Percentiles rank a stretch among this genome's conserved stretches.
Evolutionary conservation across 1,284 basidiomycete species (phyloP).

Genomic region (Ceratobasidium sp.): DNA sequence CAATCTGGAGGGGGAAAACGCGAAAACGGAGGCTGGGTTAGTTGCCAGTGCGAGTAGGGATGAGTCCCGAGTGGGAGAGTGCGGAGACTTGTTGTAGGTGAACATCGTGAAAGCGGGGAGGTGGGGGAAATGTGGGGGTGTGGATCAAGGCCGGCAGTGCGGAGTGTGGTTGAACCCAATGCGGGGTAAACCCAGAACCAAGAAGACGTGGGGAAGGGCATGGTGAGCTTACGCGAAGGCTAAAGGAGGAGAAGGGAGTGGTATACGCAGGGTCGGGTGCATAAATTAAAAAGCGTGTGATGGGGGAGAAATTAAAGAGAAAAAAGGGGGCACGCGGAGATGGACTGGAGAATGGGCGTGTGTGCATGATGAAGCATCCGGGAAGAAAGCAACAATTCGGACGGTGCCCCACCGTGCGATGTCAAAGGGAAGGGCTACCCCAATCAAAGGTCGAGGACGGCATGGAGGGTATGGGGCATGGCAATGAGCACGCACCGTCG

Average conservation of each 20-base stretch:
- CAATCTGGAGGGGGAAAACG: constrained; percentile 53
- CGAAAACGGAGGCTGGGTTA: constrained; percentile 11
- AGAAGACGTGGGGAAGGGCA: constrained; percentile 17
- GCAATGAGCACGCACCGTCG: constrained; percentile 65
- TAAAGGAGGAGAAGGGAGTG: constrained; percentile 10
- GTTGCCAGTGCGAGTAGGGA: not conserved
- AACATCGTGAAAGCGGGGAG: constrained; percentile 20
- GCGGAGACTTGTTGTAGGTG: constrained; percentile 7
- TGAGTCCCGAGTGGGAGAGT: constrained; percentile 4
- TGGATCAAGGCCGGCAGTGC: constrained; percentile 29
- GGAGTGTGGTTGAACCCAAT: constrained; percentile 5
- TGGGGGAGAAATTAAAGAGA: constrained; percentile 13
- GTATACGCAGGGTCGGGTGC: constrained; percentile 24
- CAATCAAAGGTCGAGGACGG: constrained; percentile 3
- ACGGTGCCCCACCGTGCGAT: constrained; percentile 14
- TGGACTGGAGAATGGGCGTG: constrained; percentile 42
- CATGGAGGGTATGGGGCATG: constrained; percentile 16
- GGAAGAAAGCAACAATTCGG: constrained; percentile 37
- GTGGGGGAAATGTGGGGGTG: constrained; percentile 34
- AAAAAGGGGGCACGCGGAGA: constrained; percentile 42
- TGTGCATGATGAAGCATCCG: constrained; percentile 29
- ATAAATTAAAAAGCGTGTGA: constrained; percentile 17
- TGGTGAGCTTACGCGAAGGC: not conserved
- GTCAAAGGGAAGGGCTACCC: constrained; percentile 2
- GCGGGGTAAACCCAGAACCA: constrained; percentile 4